Base-by-base conservation (phyloP, 2,329 filamentous ascomycete species). In the Sclerotinia sclerotiorum region DNA sequence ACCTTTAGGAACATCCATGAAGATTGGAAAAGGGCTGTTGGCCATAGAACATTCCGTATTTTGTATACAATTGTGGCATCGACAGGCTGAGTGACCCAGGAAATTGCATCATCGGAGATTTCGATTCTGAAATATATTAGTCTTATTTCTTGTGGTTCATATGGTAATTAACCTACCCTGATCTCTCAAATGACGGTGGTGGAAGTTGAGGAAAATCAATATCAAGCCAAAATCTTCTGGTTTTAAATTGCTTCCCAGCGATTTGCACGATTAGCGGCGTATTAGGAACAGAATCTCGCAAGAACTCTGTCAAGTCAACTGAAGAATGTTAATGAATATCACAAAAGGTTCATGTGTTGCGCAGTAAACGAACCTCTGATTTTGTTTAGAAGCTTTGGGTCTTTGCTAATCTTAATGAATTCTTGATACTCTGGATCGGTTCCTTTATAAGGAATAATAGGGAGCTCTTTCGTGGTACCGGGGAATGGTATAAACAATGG, bases 341-440 rank as follows among this genome's bases (percentile, higher is more conserved):
- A 24, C 17, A 4, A 51, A 7, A 13, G 11, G 1, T 27, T 29
- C 19, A 13, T 10, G 15, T 56, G 46, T 32, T 24, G 66, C 27
- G 27, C n/a, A 32, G 46, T 54, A 54, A 1, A 66, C 69, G 54
- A 29, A 74, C 72, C 69, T 70, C 70, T 55, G 55, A 74, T 61
- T 61, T 68, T 70, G 24, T 82, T 74, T 32, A 85, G 79, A 13
- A 83, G 79, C 55, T 83, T 77, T 19, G 75, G 77, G 70, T 90
- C 83, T 70, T 82, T 83, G 70, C 83, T 85, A n/a, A 90, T 79
- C 67, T 83, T 83, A 21, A 87, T 74, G 71, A 88, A 91, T 61
- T 82, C 80, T 70, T 82, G 79, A 87, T 86, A 90, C 76, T 91
- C 89, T 3, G 88, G 87, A 72, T 89, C 87, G 35, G 79, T 80